These are phyloP conservation scores for Sphaerulina populicola DNA, from an alignment of 2,329 filamentous ascomycete genomes.

Conservation along the genomic window DNA sequence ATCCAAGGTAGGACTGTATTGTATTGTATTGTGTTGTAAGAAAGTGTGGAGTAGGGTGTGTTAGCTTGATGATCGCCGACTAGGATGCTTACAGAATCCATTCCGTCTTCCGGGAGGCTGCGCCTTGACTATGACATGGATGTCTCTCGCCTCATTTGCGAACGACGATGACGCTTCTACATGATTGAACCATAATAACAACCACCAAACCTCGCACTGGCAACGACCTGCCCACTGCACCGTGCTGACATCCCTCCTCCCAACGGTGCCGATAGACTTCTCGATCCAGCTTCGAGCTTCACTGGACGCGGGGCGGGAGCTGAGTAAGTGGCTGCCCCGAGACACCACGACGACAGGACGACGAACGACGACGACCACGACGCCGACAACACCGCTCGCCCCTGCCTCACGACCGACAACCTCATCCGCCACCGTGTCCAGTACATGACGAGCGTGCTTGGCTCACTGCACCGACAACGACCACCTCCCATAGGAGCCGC, in stretches of 20 bases:
- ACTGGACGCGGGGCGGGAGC: no score
- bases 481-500: neutral
- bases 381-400: neutral
- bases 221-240: no score
- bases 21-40: neutral
- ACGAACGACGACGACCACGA: neutral
- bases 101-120: conserved; percentile 3
- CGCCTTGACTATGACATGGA: neutral
- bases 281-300: no score
- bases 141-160: neutral
- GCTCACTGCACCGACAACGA: no score
- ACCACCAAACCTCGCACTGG: no score
- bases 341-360: neutral
- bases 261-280: no score
- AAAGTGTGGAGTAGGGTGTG: neutral
- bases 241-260: no score
- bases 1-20: no score
- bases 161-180: conserved; percentile 1
- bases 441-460: no score
- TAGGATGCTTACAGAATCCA: neutral
- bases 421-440: no score
- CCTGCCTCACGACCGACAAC: no score
- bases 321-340: neutral
- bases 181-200: no score
- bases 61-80: conserved; percentile 4